Evolutionary conservation across 176 grass and related monocot species (phyloP).

Genomic region (Oryza meridionalis): DNA sequence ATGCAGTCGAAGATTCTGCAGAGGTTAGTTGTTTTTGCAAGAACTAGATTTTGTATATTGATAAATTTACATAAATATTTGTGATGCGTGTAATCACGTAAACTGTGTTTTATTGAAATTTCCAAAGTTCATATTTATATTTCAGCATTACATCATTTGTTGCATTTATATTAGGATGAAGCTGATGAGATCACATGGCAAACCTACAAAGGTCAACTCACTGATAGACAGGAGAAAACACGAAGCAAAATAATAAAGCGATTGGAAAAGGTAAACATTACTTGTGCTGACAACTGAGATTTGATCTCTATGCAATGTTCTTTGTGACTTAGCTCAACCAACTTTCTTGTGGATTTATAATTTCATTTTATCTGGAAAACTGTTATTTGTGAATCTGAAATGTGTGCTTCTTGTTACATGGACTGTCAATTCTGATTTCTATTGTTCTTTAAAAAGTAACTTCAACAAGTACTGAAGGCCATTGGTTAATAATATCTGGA

Average conservation of each 20-base stretch:
- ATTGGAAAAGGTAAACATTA: constrained; percentile 82
- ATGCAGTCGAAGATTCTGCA: constrained; percentile 76
- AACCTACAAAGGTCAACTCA: constrained; percentile 90
- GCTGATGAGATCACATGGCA: constrained; percentile 96
- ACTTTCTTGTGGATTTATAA: background rate
- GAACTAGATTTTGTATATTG: constrained; percentile 9
- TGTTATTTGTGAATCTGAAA: background rate
- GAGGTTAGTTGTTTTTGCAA: constrained; percentile 56
- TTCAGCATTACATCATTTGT: background rate
- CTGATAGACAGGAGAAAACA: constrained; percentile 96
- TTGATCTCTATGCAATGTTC: constrained; percentile 20
- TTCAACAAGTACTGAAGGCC: background rate
- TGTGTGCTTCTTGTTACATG: background rate
- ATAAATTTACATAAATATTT: background rate
- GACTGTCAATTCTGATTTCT: background rate
- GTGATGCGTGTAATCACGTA: background rate
- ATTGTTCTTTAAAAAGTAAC: background rate
- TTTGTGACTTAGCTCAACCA: background rate
- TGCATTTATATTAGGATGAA: constrained; percentile 69
- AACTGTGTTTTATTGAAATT: constrained; percentile 13
- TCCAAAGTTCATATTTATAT: constrained; percentile 16
- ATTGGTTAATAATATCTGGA: background rate
- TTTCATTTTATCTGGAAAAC: background rate
- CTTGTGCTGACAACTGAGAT: constrained; percentile 21
- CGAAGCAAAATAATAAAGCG: constrained; percentile 91